Base-by-base conservation (phyloP, 257 asterid genomes). In the Nicotiana tomentosiformis region DNA sequence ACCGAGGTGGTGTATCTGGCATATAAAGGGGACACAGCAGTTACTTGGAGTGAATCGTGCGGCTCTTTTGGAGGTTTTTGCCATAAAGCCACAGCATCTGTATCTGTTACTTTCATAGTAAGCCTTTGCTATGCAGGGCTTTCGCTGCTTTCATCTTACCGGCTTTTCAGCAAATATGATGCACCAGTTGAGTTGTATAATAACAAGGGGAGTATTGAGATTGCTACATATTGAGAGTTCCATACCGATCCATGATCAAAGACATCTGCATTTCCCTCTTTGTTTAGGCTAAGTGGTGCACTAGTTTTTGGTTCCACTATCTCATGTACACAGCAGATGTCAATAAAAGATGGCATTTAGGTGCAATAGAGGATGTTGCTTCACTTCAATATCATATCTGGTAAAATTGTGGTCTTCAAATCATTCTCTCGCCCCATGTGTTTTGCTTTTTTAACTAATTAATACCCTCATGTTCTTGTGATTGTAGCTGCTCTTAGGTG, bases 111-210 rank as follows among this genome's bases (percentile, higher is more conserved):
- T 3, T 95, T 95, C 68, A 23, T 90, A 0, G 97, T 89, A 10
- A 87, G 89, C 30, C 90, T 95, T 14, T 92, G 96, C 83, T 92
- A 93, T 74, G 92, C 91, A 2, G 93, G 86, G 68, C 93, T 93
- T 2, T 90, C 98, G 1, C 85, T 95, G 65, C 86, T 95, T 55
- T 93, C 97, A 4, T 92, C 98, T 3, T 91, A 92, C 51, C 89
- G 97, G 56, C 95, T 95, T 43, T 95, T 95, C 89, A 91, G 92
- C 97, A 93, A 94, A 66, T 95, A 88, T 56, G 99, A 93, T 57
- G 90, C 97, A 35, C 98, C 99, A 0, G 64, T 90, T 39, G 89
- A 90, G 0, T 30, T 23, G 18, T 84, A 80, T 82, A 60, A 82
- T 58, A 60, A 83, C 86, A 89, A 88, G 70, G 97, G 89, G 65